Evolutionary conservation across 495 filamentous ascomycete genomes (phyloP).

Genomic region (Parathielavia appendiculata): DNA sequence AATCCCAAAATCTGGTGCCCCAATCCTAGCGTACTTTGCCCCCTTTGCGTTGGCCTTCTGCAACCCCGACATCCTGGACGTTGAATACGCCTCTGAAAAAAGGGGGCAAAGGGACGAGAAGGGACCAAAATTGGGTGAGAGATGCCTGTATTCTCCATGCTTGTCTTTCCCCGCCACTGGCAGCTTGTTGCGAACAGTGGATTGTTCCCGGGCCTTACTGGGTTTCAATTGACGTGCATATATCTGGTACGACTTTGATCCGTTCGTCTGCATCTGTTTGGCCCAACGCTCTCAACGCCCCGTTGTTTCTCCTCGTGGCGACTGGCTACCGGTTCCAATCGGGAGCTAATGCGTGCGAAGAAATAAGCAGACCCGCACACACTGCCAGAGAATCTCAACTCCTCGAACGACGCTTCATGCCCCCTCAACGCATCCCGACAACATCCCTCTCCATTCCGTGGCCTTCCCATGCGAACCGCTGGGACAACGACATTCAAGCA

Average conservation of each 20-base stretch:
- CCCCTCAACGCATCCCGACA: no score
- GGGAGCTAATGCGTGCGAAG: not conserved
- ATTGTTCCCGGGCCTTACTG: not conserved
- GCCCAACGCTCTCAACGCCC: not conserved
- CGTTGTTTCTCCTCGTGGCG: slow-evolving; percentile 3
- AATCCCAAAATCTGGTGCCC: no score
- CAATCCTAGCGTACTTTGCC: no score
- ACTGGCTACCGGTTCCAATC: not conserved
- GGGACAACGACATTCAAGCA: not conserved
- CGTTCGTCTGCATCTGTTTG: not conserved
- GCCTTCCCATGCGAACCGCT: not conserved
- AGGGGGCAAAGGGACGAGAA: no score
- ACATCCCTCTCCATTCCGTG: not conserved
- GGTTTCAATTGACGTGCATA: not conserved
- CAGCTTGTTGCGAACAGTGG: not conserved
- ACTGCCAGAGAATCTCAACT: not conserved
- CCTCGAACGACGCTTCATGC: not conserved
- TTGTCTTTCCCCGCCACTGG: not conserved
- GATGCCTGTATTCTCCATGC: not conserved
- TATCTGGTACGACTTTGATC: not conserved
- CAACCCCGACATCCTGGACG: no score
- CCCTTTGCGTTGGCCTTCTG: no score
- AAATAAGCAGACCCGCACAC: slow-evolving; percentile 2
- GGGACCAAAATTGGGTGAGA: not conserved
- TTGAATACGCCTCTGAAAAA: no score